Percentiles rank a stretch among this genome's conserved stretches.
These are phyloP conservation scores for Ceriops tagal DNA, from an alignment of 345 rosid species.

Conservation along the genomic window DNA sequence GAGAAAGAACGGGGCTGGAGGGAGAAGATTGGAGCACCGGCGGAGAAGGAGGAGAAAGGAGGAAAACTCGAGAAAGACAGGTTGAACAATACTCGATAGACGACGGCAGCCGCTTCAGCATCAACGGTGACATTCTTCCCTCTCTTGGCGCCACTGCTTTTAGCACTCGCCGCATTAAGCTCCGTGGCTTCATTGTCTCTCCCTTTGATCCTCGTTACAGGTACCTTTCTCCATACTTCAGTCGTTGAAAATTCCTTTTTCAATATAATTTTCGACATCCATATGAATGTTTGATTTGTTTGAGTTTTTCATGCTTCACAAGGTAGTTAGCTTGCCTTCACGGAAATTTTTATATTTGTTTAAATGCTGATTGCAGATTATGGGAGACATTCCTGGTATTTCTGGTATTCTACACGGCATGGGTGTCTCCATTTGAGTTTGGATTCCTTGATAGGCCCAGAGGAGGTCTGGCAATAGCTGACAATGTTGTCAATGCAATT, in stretches of 20 bases:
- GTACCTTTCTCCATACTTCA: conserved; percentile 18
- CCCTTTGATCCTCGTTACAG: conserved; percentile 69
- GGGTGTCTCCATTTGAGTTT: conserved; percentile 87
- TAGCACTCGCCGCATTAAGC: conserved; percentile 35
- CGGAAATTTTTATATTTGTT: background rate
- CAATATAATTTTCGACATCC: background rate
- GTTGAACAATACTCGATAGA: conserved; percentile 31
- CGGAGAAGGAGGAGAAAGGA: background rate
- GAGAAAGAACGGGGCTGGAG: background rate
- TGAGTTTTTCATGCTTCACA: background rate
- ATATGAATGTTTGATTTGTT: background rate
- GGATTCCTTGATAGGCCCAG: conserved; percentile 56
- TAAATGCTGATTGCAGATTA: conserved; percentile 33
- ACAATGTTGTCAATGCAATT: conserved; percentile 60
- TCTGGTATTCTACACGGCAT: conserved; percentile 79
- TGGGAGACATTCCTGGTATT: conserved; percentile 74
- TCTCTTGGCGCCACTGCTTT: conserved; percentile 58
- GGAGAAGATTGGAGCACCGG: background rate
- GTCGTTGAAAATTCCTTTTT: background rate
- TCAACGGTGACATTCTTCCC: conserved; percentile 61
- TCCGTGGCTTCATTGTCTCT: conserved; percentile 55
- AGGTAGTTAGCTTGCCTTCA: too few species aligned
- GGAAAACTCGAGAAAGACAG: conserved; percentile 2
- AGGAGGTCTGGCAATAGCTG: conserved; percentile 41
- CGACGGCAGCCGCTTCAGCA: conserved; percentile 56